Base-by-base conservation (phyloP, 768 basidiomycete species). In the Leucocoprinus leucothites region DNA sequence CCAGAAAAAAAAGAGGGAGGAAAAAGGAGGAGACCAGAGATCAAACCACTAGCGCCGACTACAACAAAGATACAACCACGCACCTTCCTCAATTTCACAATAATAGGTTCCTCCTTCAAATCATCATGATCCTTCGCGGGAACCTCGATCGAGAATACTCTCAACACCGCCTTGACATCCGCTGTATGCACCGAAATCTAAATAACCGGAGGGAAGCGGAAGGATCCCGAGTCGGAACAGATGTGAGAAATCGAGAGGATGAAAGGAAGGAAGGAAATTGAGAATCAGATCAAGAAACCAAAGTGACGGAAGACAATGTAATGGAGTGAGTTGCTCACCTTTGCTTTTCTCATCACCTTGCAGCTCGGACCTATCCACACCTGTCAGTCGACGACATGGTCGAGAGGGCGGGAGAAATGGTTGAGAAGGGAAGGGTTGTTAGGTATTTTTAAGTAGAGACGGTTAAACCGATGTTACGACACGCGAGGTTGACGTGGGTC, bases 181-280 rank as follows among this genome's bases (percentile, higher is more conserved):
- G 89, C 89, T 22, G 85, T 65, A 65, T 98, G 94, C 3, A 98
- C 94, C 56, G 94, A 96, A 65, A 96, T 89, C 93, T 95, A 65
- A 28, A 50, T 53, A 51, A 56, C 28, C 60, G 47, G 56, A 57
- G 53, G 49, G 58, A 47, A 45, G 21, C 18, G n/a, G n/a, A n/a
- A n/a, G n/a, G n/a, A n/a, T n/a, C n/a, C n/a, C n/a, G n/a, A n/a
- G n/a, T n/a, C n/a, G n/a, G n/a, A n/a, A n/a, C n/a, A n/a, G n/a
- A n/a, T n/a, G n/a, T n/a, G n/a, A n/a, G n/a, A n/a, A n/a, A n/a
- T n/a, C n/a, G n/a, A n/a, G n/a, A n/a, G n/a, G n/a, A n/a, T n/a
- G n/a, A n/a, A n/a, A n/a, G n/a, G n/a, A n/a, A n/a, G n/a, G 22
- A 19, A 45, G 6, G 21, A 25, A 9, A 50, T 60, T 50, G 63